Evolutionary conservation across 2,329 filamentous ascomycete genomes (phyloP).

Genomic region (Trichoderma guizhouense): DNA sequence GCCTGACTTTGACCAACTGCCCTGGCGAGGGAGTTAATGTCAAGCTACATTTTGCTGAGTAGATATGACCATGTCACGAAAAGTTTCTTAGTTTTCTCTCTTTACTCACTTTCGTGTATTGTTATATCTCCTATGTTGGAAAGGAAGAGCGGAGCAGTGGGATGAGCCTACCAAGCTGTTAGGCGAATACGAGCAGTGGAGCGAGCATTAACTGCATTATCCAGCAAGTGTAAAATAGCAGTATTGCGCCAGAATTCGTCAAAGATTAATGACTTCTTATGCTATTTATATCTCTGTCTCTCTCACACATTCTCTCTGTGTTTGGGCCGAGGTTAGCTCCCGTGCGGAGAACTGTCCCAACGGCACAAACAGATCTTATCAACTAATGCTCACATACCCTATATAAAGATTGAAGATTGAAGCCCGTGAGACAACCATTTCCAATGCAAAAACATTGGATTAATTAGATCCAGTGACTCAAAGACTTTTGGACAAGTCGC

Average conservation of each 20-base stretch:
- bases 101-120: background rate
- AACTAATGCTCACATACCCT: background rate
- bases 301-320: background rate
- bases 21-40: slow-evolving; percentile 24
- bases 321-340: background rate
- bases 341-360: background rate
- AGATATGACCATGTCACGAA: background rate
- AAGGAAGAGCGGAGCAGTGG: background rate
- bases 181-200: background rate
- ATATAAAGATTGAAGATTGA: background rate
- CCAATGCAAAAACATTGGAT: background rate
- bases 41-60: slow-evolving; percentile 22
- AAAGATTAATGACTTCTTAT: background rate
- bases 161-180: background rate
- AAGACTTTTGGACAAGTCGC: background rate
- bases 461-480: background rate
- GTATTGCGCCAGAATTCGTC: background rate
- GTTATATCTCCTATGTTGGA: background rate
- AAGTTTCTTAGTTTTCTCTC: background rate
- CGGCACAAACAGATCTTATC: background rate
- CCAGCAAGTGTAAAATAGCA: background rate
- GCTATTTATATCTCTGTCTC: background rate
- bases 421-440: background rate
- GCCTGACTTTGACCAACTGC: slow-evolving; percentile 23
- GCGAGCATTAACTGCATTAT: background rate